Conservation (phyloP, 208 protist species). For the Acanthamoeba healyi region DNA sequence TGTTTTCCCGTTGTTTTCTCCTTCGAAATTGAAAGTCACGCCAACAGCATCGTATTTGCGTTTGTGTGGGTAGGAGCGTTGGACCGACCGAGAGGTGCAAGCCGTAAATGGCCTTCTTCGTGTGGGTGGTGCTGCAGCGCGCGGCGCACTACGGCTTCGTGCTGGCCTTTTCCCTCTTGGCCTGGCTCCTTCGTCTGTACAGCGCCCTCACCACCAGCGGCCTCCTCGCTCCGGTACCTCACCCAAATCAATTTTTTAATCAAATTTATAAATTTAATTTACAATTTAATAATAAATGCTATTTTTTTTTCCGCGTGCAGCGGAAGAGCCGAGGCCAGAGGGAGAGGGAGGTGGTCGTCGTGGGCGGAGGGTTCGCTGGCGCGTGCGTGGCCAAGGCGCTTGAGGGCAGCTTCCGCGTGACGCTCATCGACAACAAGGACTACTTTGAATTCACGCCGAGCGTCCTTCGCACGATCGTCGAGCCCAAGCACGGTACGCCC, state of each 20-base stretch:
- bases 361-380: constrained; percentile 84
- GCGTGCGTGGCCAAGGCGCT: constrained; percentile 79
- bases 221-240: background rate
- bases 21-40: background rate
- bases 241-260: background rate
- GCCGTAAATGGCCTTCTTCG: background rate
- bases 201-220: background rate
- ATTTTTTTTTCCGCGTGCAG: background rate
- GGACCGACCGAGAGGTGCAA: background rate
- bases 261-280: too few relatives aligned
- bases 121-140: background rate
- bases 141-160: constrained; percentile 5
- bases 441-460: constrained; percentile 85
- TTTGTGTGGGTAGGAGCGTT: too few relatives aligned
- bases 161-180: background rate
- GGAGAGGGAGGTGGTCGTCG: constrained; percentile 75
- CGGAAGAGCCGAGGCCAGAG: background rate
- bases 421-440: constrained; percentile 83
- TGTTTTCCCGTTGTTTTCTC: too few relatives aligned
- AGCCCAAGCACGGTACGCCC: constrained; percentile 74
- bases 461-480: constrained; percentile 82
- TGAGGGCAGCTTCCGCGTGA: constrained; percentile 81
- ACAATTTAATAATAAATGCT: too few relatives aligned
- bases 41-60: too few relatives aligned
- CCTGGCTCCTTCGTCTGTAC: background rate